Base-by-base conservation (phyloP, 225 moss, liverwort and hornwort genomes). In the Bryoerythrophyllum caledonicum region DNA sequence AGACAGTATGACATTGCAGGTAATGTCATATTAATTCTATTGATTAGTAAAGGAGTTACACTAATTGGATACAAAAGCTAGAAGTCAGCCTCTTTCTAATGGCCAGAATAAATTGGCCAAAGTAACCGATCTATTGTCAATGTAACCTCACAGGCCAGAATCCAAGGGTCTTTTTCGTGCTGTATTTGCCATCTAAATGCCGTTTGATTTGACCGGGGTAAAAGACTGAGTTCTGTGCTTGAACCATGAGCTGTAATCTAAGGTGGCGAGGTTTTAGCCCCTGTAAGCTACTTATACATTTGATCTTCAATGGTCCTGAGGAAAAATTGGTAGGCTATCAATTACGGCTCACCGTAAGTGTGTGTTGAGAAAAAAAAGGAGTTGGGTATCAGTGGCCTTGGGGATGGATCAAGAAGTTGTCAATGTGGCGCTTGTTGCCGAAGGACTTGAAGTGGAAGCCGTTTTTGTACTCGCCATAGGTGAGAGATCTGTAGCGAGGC, bases 401-500 rank as follows among this genome's bases (percentile, higher is more conserved):
- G 46, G 69, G 14, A 54, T 34, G 35, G 6, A 76, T 48, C 68
- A 69, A 17, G 65, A 82, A 85, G 19, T 71, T 63, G 15, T 85
- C 85, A 12, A 85, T 73, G 2, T 82, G 76, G 15, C 75, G 82
- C 14, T 10, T 61, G 1, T 65, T 73, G 32, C 58, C 44, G 19
- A 76, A 82, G 64, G 76, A 63, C 65, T 72, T 82, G 67, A 72
- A 49, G 34, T 82, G 68, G 70, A 85, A 90, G 9, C 79, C 72
- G 1, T 26, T 35, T 11, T 79, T 79, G 55, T 87, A 90, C 3
- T 93, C 90, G 10, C 60, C 60, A 1, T 78, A 90, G 3, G 79
- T 87, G 6, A 89, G 25, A 38, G 82, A 51, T 38, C 61, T 85
- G 79, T 90, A 92, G 8, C 85, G 26, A 11, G 85, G 64, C 20